These are phyloP conservation scores for Gentiana macrophylla DNA, from an alignment of 257 asterid genomes.

Conservation along the genomic window DNA sequence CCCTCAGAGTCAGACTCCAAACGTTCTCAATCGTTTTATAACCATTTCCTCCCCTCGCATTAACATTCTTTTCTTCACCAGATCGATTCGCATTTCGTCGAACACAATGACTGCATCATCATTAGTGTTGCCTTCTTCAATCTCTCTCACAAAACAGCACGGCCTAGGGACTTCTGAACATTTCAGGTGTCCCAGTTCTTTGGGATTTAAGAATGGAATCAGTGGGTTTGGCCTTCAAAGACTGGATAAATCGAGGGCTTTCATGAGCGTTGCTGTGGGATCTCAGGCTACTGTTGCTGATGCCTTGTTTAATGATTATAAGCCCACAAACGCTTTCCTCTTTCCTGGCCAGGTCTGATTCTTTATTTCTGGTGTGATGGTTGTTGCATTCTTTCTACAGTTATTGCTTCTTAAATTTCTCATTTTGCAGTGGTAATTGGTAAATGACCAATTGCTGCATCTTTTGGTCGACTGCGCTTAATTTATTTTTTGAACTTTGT, in stretches of 20 bases:
- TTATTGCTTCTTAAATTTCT: too few relatives aligned
- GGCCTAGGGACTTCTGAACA: slow-evolving; percentile 19
- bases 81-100: slow-evolving; percentile 1
- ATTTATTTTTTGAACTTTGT: too few relatives aligned
- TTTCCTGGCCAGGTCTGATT: slow-evolving; percentile 90
- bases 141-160: slow-evolving; percentile 26
- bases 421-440: too few relatives aligned
- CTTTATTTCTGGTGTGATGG: not conserved
- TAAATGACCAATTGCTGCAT: too few relatives aligned
- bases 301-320: slow-evolving; percentile 57
- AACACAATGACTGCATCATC: slow-evolving; percentile 41
- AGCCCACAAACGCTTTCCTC: slow-evolving; percentile 77
- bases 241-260: slow-evolving; percentile 55
- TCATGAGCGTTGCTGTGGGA: slow-evolving; percentile 62
- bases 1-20: slow-evolving; percentile 3
- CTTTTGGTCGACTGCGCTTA: too few relatives aligned
- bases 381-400: too few relatives aligned
- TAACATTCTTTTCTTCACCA: not conserved
- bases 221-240: slow-evolving; percentile 23
- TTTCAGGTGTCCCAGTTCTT: slow-evolving; percentile 20
- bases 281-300: slow-evolving; percentile 52
- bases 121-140: slow-evolving; percentile 43
- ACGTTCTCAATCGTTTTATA: slow-evolving; percentile 2
- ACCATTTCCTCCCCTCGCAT: slow-evolving; percentile 4
- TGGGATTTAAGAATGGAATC: slow-evolving; percentile 38